These are phyloP conservation scores for Ophiostoma quercus DNA, from an alignment of 2,329 filamentous ascomycete species.

Conservation along the genomic window DNA sequence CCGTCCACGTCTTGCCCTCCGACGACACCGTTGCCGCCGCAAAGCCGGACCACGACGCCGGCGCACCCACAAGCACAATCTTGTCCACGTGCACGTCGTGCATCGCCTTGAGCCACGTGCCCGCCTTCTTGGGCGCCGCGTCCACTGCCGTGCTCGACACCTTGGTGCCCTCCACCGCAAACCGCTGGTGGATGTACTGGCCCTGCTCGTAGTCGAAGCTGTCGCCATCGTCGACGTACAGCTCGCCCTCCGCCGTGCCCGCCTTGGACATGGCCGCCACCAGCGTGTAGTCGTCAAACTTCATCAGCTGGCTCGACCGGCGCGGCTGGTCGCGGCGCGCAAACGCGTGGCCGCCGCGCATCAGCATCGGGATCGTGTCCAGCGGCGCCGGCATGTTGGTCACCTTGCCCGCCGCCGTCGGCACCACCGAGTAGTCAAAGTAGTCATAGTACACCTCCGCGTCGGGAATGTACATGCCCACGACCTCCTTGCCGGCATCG, in stretches of 20 bases:
- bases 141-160: slow-evolving; percentile 65
- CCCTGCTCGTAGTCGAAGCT: slow-evolving; percentile 81
- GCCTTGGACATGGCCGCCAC: slow-evolving; percentile 59
- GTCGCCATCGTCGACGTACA: slow-evolving; percentile 93
- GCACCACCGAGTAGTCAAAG: slow-evolving; percentile 74
- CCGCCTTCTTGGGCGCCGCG: slow-evolving; percentile 53
- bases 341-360: slow-evolving; percentile 90
- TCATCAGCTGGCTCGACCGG: slow-evolving; percentile 82
- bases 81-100: slow-evolving; percentile 72
- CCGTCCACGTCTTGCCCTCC: slow-evolving; percentile 50
- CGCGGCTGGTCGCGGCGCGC: slow-evolving; percentile 83
- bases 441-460: slow-evolving; percentile 92
- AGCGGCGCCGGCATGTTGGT: slow-evolving; percentile 71
- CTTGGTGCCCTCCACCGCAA: slow-evolving; percentile 56
- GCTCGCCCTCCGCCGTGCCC: slow-evolving; percentile 66
- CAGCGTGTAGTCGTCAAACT: slow-evolving; percentile 89
- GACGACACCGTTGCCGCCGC: slow-evolving; percentile 52
- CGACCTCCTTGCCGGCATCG: slow-evolving; percentile 64
- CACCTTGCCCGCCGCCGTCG: slow-evolving; percentile 62
- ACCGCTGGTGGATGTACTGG: slow-evolving; percentile 80
- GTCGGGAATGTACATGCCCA: slow-evolving; percentile 83
- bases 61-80: slow-evolving; percentile 76
- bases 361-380: slow-evolving; percentile 80
- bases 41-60: slow-evolving; percentile 63
- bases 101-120: slow-evolving; percentile 75